Base-by-base conservation (phyloP, 2,329 filamentous ascomycete genomes). In the Phoma sp. region DNA sequence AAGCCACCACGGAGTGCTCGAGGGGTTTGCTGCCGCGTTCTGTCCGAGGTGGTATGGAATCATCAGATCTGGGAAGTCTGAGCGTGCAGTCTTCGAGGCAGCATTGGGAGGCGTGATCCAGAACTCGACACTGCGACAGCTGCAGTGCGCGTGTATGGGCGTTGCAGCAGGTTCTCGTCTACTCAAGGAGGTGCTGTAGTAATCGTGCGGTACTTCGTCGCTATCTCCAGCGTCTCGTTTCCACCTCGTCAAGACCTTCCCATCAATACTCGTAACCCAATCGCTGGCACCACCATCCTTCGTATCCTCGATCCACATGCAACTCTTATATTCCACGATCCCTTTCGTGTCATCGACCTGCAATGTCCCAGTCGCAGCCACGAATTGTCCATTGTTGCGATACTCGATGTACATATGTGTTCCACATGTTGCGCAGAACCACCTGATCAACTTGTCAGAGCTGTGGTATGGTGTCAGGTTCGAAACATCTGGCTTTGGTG, bases 291-390 rank as follows among this genome's bases (percentile, higher is more conserved):
- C 83, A 1, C 82, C 83, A 62, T 85, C 83, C 1, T 71, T 29
- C 1, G 82, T 84, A 47, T 84, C 81, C 1, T 71, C 75, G 2
- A 84, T 71, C 60, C 78, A 82, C 10, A 81, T 77, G 45, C 81
- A 78, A 5, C 73, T 60, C 6, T 61, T 59, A 23, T 64, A 63
- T 14, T 66, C 40, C 4, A 73, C 37, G 5, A 83, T 42, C 2
- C 57, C 65, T 6, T 66, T 62, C 0, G 61, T 63, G 34, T 74
- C 74, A 0, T 61, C 50, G 25, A 79, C 58, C 0, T 65, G 60
- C 34, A 81, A 57, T 0, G 67, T 67, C 1, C 81, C 80, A 0
- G 76, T 79, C 2, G 78, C 74, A 0, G 78, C 77, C 34, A 67
- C 70, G 33, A 75, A 74, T 25, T 64, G 60, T 4, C 71, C 54